Percentiles rank a stretch among this genome's conserved stretches.
These are phyloP conservation scores for Laburnicola sp. DNA, from an alignment of 2,329 filamentous ascomycete species.

Conservation along the genomic window DNA sequence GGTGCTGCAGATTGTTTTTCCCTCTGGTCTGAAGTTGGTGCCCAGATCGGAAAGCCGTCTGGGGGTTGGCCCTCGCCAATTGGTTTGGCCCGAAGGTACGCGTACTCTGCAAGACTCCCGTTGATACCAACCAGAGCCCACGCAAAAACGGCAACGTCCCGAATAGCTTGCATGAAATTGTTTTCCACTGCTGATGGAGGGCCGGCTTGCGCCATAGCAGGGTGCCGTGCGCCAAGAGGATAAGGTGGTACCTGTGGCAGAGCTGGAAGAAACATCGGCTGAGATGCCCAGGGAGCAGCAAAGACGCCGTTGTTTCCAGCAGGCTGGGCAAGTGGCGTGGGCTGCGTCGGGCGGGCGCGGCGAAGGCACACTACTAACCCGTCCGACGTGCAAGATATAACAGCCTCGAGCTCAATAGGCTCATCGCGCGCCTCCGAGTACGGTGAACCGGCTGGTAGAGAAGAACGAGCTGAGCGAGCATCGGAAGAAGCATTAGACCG, in stretches of 20 bases:
- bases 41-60: slow-evolving; percentile 65
- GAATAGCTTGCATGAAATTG: slow-evolving; percentile 76
- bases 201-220: slow-evolving; percentile 50
- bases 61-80: slow-evolving; percentile 65
- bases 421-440: slow-evolving; percentile 33
- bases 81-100: slow-evolving; percentile 59
- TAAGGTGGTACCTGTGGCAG: slow-evolving; percentile 43
- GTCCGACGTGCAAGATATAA: slow-evolving; percentile 90
- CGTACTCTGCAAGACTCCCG: slow-evolving; percentile 67
- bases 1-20: slow-evolving; percentile 34
- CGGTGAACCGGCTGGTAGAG: slow-evolving; percentile 22
- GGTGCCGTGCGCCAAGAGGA: slow-evolving; percentile 41
- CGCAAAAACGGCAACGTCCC: slow-evolving; percentile 84
- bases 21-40: slow-evolving; percentile 22
- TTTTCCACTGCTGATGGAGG: slow-evolving; percentile 53
- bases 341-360: slow-evolving; percentile 71
- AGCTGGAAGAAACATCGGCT: slow-evolving; percentile 60
- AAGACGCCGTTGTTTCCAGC: slow-evolving; percentile 62
- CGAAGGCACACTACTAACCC: slow-evolving; percentile 81
- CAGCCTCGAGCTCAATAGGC: slow-evolving; percentile 76
- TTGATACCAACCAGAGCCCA: slow-evolving; percentile 84
- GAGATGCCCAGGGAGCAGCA: slow-evolving; percentile 75
- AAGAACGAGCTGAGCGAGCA: slow-evolving; percentile 35
- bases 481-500: slow-evolving; percentile 33
- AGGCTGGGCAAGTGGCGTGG: slow-evolving; percentile 39